Base-by-base conservation (phyloP, 2,329 filamentous ascomycete species). In the Bipolaris bicolor region DNA sequence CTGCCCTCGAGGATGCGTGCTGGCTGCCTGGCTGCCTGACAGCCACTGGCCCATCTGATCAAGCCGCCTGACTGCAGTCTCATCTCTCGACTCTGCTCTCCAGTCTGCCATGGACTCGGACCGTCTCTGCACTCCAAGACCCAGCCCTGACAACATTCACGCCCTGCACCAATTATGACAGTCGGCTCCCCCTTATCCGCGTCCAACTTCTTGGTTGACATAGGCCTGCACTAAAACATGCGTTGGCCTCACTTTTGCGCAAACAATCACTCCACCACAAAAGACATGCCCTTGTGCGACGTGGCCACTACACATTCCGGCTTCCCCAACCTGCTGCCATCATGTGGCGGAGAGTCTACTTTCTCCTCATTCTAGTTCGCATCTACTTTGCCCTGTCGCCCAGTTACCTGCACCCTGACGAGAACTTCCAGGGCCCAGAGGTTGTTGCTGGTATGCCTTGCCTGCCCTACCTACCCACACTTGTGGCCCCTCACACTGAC, bases 391-490 rank as follows among this genome's bases (percentile, higher is more conserved):
- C 95, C 59, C 81, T 98, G 64, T 93, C 90, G 62, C 91, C 95
- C 57, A 98, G 94, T 82, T 99, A 99, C 78, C 86, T 99, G 45
- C 95, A 99, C 77, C 95, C 95, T 5, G 95, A 99, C 80, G 95
- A 99, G 83, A 95, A 98, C 82, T 99, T 99, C 72, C 95, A 99
- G 80, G 95, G 95, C 34, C 95, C 95, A 15, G 95, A 99, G 81
- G 89, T 98, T 64, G 95, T 98, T 72, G 93, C 94, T 72, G 94
- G 94, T 97, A 69, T 49, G 67, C 24, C 48, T 18, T 36, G 31
- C 16, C 24, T 41, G 44, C 40, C 13, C 33, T 58, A 44, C 37
- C 33, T 58, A 44, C 39, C 15, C 10, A 15, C 20, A 46, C 22
- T 22, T 16, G n/a, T 20, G 11, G 13, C 29, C 5, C 47, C 34